These are phyloP conservation scores for Tilletia indica DNA, from an alignment of 1,284 basidiomycete genomes.

Conservation along the genomic window DNA sequence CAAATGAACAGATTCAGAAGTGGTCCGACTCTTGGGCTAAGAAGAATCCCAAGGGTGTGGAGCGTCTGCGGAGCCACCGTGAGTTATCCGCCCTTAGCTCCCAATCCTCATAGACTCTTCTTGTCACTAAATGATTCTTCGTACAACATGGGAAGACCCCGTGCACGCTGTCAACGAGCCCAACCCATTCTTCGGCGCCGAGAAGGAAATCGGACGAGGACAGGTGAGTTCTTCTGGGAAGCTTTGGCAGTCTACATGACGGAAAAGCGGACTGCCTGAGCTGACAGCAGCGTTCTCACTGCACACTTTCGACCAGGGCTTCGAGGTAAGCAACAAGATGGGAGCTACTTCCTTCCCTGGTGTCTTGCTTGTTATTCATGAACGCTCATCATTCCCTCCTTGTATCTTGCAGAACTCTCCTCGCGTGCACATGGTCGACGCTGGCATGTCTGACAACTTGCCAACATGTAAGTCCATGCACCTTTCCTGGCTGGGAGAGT, in stretches of 20 bases:
- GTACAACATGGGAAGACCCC: slow-evolving; percentile 32
- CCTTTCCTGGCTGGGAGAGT: not conserved
- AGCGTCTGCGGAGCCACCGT: slow-evolving; percentile 22
- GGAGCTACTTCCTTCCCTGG: not conserved
- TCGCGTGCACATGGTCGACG: slow-evolving; percentile 29
- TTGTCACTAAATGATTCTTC: slow-evolving; percentile 30
- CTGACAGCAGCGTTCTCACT: not conserved
- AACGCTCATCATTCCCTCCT: not conserved
- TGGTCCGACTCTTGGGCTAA: slow-evolving; percentile 37
- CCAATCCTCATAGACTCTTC: slow-evolving; percentile 41
- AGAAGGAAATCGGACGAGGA: slow-evolving; percentile 15
- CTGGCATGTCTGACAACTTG: slow-evolving; percentile 32
- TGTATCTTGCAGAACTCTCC: slow-evolving; percentile 25
- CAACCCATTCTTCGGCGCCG: slow-evolving; percentile 48
- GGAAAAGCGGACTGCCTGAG: not conserved
- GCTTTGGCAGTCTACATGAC: not conserved
- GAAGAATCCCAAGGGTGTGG: slow-evolving; percentile 20
- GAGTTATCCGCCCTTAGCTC: slow-evolving; percentile 7
- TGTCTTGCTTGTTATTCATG: not conserved
- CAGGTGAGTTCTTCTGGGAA: not conserved
- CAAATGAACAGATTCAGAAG: slow-evolving; percentile 33
- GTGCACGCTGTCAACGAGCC: slow-evolving; percentile 52
- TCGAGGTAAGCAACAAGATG: slow-evolving; percentile 22
- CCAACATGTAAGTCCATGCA: slow-evolving; percentile 28
- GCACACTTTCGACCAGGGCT: slow-evolving; percentile 18